These are phyloP conservation scores for Parasarocladium wereldwijsianum DNA, from an alignment of 2,329 filamentous ascomycete species.

Conservation along the genomic window DNA sequence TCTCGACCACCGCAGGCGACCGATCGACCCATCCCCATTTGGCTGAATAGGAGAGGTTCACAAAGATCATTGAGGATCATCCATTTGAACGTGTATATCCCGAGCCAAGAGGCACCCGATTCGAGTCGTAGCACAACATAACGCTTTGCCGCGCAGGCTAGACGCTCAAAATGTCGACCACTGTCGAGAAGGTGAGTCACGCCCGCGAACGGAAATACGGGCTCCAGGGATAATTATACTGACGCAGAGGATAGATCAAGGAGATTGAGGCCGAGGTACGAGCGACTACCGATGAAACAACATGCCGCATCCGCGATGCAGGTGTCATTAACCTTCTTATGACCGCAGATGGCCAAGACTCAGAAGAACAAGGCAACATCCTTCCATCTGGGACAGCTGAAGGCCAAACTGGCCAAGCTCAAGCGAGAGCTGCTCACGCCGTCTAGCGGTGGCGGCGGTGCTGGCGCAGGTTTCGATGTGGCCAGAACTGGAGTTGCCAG, in stretches of 20 bases:
- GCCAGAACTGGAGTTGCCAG: conserved; percentile 94
- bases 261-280: conserved; percentile 87
- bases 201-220: not conserved
- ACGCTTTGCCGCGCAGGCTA: no score
- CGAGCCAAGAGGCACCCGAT: conserved; percentile 1
- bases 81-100: no score
- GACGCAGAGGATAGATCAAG: conserved; percentile 59
- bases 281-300: conserved; percentile 4
- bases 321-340: conserved; percentile 46
- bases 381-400: conserved; percentile 87
- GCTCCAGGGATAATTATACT: conserved; percentile 3
- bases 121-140: not conserved
- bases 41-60: no score
- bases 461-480: conserved; percentile 86
- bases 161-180: conserved; percentile 72
- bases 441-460: conserved; percentile 67
- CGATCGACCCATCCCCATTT: no score
- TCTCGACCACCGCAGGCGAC: no score
- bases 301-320: conserved; percentile 62
- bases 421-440: conserved; percentile 92
- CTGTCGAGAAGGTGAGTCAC: conserved; percentile 73
- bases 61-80: no score
- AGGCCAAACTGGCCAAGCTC: conserved; percentile 95
- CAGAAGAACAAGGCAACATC: conserved; percentile 97
- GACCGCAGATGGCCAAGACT: conserved; percentile 74